phyloP scores from a whole-genome alignment of 768 basidiomycete species.

The Tricholoma sp. region DNA sequence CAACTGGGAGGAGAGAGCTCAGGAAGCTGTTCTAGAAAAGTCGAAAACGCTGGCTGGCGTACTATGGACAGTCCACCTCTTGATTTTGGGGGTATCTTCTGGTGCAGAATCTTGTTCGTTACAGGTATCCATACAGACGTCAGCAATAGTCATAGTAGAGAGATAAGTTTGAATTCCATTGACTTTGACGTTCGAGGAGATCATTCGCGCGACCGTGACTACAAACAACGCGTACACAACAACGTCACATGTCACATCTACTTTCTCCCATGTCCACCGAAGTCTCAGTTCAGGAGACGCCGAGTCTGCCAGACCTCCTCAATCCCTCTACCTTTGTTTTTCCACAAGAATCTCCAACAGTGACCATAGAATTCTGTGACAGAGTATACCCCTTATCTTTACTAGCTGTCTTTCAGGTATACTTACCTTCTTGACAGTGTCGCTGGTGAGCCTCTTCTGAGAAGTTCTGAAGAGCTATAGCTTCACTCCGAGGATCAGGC shows the following conservation, averaged over 20 bases:
- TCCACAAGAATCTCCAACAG: conserved; percentile 44
- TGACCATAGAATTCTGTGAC: conserved; percentile 93
- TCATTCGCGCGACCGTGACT: not conserved
- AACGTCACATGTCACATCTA: conserved; percentile 27
- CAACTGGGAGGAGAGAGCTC: conserved; percentile 45
- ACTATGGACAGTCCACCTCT: conserved; percentile 65
- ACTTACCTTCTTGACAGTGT: conserved; percentile 41
- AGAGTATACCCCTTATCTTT: conserved; percentile 46
- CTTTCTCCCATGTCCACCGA: conserved; percentile 3
- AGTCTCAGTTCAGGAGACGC: not conserved
- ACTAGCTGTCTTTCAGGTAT: not conserved
- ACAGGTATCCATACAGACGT: conserved; percentile 9
- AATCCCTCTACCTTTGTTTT: conserved; percentile 54
- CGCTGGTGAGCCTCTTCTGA: conserved; percentile 55
- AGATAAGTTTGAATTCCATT: not conserved
- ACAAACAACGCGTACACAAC: conserved; percentile 51
- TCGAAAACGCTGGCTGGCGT: not conserved
- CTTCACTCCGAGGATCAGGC: conserved; percentile 42
- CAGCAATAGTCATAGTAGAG: conserved; percentile 6
- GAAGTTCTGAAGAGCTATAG: not conserved
- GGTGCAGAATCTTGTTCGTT: conserved; percentile 2
- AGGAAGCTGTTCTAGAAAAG: not conserved
- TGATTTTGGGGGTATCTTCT: conserved; percentile 1
- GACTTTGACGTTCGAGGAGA: not conserved
- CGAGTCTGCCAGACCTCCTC: conserved; percentile 12